Percentiles rank a stretch among this genome's conserved stretches.
Conservation (phyloP, 2,329 filamentous ascomycete species). For the Xylariaceae sp. region DNA sequence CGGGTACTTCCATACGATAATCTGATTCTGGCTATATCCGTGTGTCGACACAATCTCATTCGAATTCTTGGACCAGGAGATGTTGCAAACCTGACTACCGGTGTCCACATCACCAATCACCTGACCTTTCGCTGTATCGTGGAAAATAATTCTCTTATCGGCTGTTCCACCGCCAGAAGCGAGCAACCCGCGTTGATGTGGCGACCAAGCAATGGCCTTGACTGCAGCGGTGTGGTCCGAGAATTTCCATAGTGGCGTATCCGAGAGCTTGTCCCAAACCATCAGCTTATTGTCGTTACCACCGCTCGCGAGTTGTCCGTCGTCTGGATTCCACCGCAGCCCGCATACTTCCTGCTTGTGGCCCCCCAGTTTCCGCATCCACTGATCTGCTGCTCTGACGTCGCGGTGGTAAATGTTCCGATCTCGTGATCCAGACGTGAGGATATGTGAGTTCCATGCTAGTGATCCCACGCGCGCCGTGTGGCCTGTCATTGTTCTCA, state of each 20-base stretch:
- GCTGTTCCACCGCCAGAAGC: slow-evolving; percentile 94
- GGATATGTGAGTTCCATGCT: slow-evolving; percentile 96
- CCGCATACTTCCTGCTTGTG: slow-evolving; percentile 99
- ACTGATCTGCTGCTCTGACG: slow-evolving; percentile 87
- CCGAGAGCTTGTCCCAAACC: slow-evolving; percentile 96
- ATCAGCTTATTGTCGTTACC: slow-evolving; percentile 99
- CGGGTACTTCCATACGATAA: slow-evolving; percentile 98
- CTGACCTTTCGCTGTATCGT: slow-evolving; percentile 83
- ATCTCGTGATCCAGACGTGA: slow-evolving; percentile 91
- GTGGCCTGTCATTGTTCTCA: slow-evolving; percentile 96
- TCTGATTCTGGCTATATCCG: slow-evolving; percentile 96
- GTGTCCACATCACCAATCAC: slow-evolving; percentile 88
- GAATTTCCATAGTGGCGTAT: slow-evolving; percentile 89
- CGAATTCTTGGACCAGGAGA: slow-evolving; percentile 95
- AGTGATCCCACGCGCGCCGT: slow-evolving; percentile 87
- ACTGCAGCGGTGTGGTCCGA: slow-evolving; percentile 93
- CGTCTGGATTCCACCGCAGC: slow-evolving; percentile 93
- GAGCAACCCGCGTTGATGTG: slow-evolving; percentile 89
- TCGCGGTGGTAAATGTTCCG: slow-evolving; percentile 93
- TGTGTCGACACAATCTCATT: slow-evolving; percentile 97
- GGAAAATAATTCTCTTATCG: slow-evolving; percentile 94
- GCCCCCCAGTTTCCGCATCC: slow-evolving; percentile 77
- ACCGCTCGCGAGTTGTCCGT: slow-evolving; percentile 88
- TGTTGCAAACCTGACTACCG: slow-evolving; percentile 96
- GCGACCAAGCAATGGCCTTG: slow-evolving; percentile 97